Percentiles rank a stretch among this genome's conserved stretches.
These are phyloP conservation scores for Acanthamoeba lenticulata DNA, from an alignment of 208 protist genomes.

Conservation along the genomic window DNA sequence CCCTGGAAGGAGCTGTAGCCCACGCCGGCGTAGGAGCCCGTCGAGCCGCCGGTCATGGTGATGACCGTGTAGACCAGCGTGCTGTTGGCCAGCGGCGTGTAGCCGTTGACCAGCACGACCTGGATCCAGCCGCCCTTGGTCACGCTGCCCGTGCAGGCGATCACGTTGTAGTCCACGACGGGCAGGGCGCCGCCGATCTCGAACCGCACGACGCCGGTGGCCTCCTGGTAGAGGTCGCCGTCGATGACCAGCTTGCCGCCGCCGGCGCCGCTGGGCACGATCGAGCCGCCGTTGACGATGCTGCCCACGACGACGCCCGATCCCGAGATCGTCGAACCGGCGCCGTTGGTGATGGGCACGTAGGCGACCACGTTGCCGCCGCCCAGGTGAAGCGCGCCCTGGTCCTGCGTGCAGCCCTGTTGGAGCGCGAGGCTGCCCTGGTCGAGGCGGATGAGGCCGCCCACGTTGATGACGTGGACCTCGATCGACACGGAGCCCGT, in stretches of 20 bases:
- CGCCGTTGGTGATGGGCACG: constrained; percentile 1
- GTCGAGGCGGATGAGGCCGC: neutral
- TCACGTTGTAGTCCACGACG: constrained; percentile 34
- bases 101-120: constrained; percentile 44
- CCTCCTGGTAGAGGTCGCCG: neutral
- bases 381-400: neutral
- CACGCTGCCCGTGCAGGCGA: constrained; percentile 18
- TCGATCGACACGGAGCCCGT: neutral
- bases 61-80: constrained; percentile 14
- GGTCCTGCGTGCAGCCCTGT: constrained; percentile 17
- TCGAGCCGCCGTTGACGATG: constrained; percentile 12
- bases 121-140: constrained; percentile 35
- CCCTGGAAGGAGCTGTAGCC: neutral
- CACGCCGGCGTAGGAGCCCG: neutral
- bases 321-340: neutral
- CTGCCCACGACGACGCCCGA: constrained; percentile 9
- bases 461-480: neutral
- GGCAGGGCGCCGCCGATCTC: constrained; percentile 1
- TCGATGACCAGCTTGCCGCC: constrained; percentile 56
- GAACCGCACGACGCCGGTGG: constrained; percentile 28
- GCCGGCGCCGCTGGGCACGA: neutral
- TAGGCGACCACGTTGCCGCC: constrained; percentile 28
- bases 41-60: neutral
- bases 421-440: neutral
- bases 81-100: neutral